These are phyloP conservation scores for Coemansia sp. DNA, from an alignment of 192 early-diverging fungal genomes.

Conservation along the genomic window DNA sequence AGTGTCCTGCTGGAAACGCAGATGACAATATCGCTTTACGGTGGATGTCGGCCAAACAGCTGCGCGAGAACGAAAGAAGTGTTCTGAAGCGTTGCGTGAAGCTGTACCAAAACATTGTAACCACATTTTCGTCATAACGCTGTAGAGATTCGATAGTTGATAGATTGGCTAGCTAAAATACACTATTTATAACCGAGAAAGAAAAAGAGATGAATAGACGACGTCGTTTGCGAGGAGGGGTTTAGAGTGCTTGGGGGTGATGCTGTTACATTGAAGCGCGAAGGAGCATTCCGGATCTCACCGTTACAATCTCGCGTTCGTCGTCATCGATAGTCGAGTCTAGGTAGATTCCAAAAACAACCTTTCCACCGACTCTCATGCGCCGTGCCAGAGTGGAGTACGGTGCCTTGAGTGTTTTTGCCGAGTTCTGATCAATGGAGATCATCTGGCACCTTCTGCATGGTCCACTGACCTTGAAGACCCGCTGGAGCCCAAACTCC, in stretches of 20 bases:
- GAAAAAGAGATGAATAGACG: not conserved
- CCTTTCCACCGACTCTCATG: conserved; percentile 42
- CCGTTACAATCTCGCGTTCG: not conserved
- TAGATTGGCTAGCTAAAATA: not conserved
- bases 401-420: conserved; percentile 60
- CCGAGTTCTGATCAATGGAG: conserved; percentile 68
- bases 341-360: conserved; percentile 53
- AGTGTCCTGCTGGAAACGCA: conserved; percentile 15
- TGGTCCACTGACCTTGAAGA: conserved; percentile 55
- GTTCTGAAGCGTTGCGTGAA: conserved; percentile 31
- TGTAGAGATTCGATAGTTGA: no score
- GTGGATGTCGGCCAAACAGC: conserved; percentile 38
- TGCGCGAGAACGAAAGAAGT: conserved; percentile 36
- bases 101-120: conserved; percentile 27
- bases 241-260: not conserved
- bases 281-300: not conserved
- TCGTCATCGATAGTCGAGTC: conserved; percentile 3
- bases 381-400: conserved; percentile 58
- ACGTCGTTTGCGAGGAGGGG: no score
- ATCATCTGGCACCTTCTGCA: conserved; percentile 76
- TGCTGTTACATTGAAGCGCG: not conserved
- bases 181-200: not conserved
- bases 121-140: conserved; percentile 18
- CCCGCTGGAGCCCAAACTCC: not conserved
- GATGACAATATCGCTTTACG: conserved; percentile 10